Evolutionary conservation across 306 rosid species (phyloP), one percentile per base, ranked within the genome.

Genomic region (Vicia villosa): DNA sequence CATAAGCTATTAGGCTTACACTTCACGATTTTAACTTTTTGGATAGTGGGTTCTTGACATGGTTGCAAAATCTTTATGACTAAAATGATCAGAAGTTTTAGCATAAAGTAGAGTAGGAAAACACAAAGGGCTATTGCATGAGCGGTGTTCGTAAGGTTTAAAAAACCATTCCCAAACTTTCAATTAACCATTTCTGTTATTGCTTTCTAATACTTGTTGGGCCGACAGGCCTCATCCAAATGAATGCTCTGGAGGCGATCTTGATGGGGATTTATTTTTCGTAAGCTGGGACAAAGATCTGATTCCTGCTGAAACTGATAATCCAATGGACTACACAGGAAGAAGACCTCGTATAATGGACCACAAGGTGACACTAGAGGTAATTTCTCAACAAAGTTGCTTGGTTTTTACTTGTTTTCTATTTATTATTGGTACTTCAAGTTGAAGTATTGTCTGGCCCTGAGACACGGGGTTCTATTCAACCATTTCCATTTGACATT

Each of bases 201-300:
- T 65, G 73, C 41, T 69, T 63, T 71, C 65, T 63, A 36, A 46
- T 22, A 72, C 32, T 64, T 68, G 50, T 43, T 52, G 64, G 58
- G 10, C 49, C 10, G 42, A 34, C 98, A 93, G 98, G 85, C 98
- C 98, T 67, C 98, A 93, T 80, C 91, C 97, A 30, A 93, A 87
- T 87, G 98, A 93, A 83, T 93, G 98, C 83, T 93, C 98, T 9
- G 98, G 98, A 4, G 98, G 96, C 28, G 98, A 93, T 80, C 97
- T 93, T 69, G 98, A 93, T 66, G 98, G 98, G 57, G 98, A 93
- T 80, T 84, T 85, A 69, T 93, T 63, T 82, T 93, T 90, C 82
- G 72, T 93, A 66, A 88, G 96, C 71, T 93, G 98, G 98, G 98
- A 90, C 52, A 45, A 65, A 60, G 81, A 60, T 83, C 81, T 93